Base-by-base conservation (phyloP, 495 filamentous ascomycete species). In the Aspergillus asperescens region DNA sequence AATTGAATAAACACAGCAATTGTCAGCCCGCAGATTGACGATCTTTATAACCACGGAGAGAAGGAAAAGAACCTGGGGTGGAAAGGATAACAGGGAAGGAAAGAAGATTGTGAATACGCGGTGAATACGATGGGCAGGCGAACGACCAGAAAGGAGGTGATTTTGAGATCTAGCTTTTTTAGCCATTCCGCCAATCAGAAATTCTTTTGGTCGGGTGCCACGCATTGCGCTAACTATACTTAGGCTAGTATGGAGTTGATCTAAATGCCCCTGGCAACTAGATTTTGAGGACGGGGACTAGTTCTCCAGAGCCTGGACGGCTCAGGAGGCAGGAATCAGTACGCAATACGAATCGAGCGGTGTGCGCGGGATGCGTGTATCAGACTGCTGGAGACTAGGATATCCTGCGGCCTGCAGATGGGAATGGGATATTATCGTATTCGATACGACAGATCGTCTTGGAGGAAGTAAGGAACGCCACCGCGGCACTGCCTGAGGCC, bases 121-220 rank as follows among this genome's bases (percentile, higher is more conserved):
- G 50, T 53, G 29, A 51, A 58, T 49, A 54, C 44, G 55, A 55
- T 41, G 53, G 55, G 35, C 31, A 20, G 49, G 52, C 57, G 50
- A 62, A 64, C 58, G 58, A 16, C 46, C 51, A 59, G 50, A 62
- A 64, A 61, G 58, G 59, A 60, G 57, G 57, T 54, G 52, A 48
- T 58, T 50, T 44, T 51, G 51, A 48, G 52, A 42, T 46, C 56
- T 23, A 47, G 49, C 51, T 61, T 62, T 66, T 57, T 55, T 56
- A 57, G 50, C 50, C 44, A 10, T 49, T 55, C 53, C 46, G 43
- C 56, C 58, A 62, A 57, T 64, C 55, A 52, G 41, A 8, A 35
- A 1, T 31, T 7, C 16, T 20, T 15, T 16, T 28, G 54, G 48
- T 27, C 29, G 49, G 16, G 32, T 15, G 32, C 53, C 55, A 34